Percentiles rank a stretch among this genome's conserved stretches.
These are phyloP conservation scores for Epichloe aotearoae DNA, from an alignment of 2,329 filamentous ascomycete genomes.

Conservation along the genomic window DNA sequence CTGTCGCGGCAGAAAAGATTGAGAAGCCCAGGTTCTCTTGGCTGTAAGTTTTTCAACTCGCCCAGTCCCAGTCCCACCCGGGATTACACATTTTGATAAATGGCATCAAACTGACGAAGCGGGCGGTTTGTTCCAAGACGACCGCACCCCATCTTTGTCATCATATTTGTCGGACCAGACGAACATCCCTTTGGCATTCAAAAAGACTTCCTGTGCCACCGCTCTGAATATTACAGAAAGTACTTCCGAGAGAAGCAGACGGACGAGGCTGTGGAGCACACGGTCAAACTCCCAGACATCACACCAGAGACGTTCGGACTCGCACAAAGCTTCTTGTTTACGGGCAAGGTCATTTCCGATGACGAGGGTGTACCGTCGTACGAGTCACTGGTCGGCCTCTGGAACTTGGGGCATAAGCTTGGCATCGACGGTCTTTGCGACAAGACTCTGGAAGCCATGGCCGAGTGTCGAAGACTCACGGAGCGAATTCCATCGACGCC, in stretches of 20 bases:
- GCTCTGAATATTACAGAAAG: constrained; percentile 33
- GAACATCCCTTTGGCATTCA: constrained; percentile 44
- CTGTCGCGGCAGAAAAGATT: constrained; percentile 1
- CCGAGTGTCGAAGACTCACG: constrained; percentile 38
- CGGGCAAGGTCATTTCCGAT: constrained; percentile 31
- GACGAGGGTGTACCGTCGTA: constrained; percentile 33
- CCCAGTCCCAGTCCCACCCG: not conserved
- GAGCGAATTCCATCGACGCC: constrained; percentile 43
- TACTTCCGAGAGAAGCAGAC: constrained; percentile 25
- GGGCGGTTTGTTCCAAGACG: constrained; percentile 17
- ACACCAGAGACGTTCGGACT: constrained; percentile 39
- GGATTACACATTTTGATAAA: too few relatives aligned
- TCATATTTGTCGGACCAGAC: constrained; percentile 38
- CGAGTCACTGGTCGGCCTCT: constrained; percentile 39
- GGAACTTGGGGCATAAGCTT: constrained; percentile 41
- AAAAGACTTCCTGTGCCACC: constrained; percentile 42
- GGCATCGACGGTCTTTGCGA: constrained; percentile 43
- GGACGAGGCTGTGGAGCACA: constrained; percentile 31
- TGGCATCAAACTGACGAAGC: not conserved
- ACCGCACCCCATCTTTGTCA: constrained; percentile 42
- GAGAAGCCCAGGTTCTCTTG: constrained; percentile 19
- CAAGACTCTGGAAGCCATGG: constrained; percentile 43
- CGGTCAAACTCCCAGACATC: constrained; percentile 36
- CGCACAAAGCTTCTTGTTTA: constrained; percentile 41
- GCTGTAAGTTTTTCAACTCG: constrained; percentile 18